phyloP scores from a whole-genome alignment of 2,329 filamentous ascomycete species.

The Monosporascus sp. region DNA sequence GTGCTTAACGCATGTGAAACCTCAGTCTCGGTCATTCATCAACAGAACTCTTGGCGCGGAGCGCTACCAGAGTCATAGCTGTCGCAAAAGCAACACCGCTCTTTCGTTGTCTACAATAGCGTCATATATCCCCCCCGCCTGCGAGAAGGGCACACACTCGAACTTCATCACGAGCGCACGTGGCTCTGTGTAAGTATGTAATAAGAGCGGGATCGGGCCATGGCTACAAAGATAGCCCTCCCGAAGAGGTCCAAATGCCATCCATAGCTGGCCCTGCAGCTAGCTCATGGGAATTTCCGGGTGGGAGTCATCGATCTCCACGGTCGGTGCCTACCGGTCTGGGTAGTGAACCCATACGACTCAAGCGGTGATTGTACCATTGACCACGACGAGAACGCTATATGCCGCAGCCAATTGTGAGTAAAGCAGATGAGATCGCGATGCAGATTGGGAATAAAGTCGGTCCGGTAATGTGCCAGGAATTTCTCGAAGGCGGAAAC shows the following conservation, averaged over 20 bases:
- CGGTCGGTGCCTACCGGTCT: slow-evolving; percentile 3
- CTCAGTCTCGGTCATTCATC: too few species aligned
- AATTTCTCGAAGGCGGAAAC: neutral
- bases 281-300: slow-evolving; percentile 7
- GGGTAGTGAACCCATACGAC: slow-evolving; percentile 5
- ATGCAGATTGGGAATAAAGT: slow-evolving; percentile 8
- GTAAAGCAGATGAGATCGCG: slow-evolving; percentile 13
- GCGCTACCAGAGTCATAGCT: too few species aligned
- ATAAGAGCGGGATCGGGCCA: slow-evolving; percentile 17
- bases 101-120: too few species aligned
- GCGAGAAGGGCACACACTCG: too few species aligned
- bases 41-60: too few species aligned
- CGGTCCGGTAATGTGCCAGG: slow-evolving; percentile 2
- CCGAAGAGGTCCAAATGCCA: slow-evolving; percentile 11
- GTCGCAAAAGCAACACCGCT: too few species aligned
- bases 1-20: too few species aligned
- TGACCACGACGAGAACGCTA: neutral
- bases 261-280: slow-evolving; percentile 2
- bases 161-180: slow-evolving; percentile 12
- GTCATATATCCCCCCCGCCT: too few species aligned
- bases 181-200: slow-evolving; percentile 25
- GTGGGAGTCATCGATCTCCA: slow-evolving; percentile 8
- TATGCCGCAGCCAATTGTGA: slow-evolving; percentile 6
- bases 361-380: neutral
- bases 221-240: slow-evolving; percentile 10